phyloP scores from a whole-genome alignment of 805 yeast species.

The Grigorovia humatica region DNA sequence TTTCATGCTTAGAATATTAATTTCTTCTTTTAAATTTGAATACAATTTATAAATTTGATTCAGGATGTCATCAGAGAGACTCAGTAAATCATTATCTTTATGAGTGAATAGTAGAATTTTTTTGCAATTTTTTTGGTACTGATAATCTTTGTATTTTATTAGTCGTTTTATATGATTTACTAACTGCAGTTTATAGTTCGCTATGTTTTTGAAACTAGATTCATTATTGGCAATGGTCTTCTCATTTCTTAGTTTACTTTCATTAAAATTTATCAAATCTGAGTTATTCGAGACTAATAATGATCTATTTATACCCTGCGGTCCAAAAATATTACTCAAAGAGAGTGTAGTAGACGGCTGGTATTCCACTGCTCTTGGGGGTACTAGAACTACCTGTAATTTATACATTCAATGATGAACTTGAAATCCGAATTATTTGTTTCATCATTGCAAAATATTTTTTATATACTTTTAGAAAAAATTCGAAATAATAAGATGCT shows the following conservation, averaged over 20 bases:
- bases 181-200: no score
- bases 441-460: neutral
- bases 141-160: neutral
- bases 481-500: neutral
- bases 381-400: conserved; percentile 8
- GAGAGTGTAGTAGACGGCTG: neutral
- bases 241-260: neutral
- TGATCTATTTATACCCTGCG: neutral
- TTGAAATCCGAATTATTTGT: neutral
- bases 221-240: neutral
- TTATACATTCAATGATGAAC: conserved; percentile 5
- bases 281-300: neutral
- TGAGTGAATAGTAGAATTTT: conserved; percentile 57
- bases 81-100: conserved; percentile 34
- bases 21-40: conserved; percentile 42
- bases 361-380: conserved; percentile 6
- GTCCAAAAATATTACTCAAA: neutral
- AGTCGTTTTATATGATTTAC: neutral
- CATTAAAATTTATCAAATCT: neutral
- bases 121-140: conserved; percentile 12
- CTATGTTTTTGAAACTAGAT: neutral
- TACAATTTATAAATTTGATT: conserved; percentile 49
- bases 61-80: conserved; percentile 44
- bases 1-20: conserved; percentile 49
- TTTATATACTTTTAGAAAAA: neutral